Percentiles rank a stretch among this genome's conserved stretches.
Evolutionary conservation across 257 asterid genomes (phyloP).

Genomic region (Haberlea rhodopensis): DNA sequence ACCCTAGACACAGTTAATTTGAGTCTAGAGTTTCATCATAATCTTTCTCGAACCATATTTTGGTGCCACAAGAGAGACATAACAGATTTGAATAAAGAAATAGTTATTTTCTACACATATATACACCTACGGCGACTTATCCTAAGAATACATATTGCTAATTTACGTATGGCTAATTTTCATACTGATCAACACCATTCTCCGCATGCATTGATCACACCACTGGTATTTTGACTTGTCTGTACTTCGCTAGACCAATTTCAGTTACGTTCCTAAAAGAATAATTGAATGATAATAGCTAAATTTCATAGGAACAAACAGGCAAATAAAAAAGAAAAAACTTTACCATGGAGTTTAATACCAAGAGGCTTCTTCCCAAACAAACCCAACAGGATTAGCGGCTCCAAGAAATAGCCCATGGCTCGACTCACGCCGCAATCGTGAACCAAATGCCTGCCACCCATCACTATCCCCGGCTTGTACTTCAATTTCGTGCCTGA

Average conservation of each 20-base stretch:
- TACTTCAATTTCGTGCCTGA: slow-evolving; percentile 79
- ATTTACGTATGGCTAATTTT: background rate
- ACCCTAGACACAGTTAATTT: background rate
- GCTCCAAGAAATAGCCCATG: slow-evolving; percentile 80
- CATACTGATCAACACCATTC: too few species aligned
- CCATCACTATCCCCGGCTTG: slow-evolving; percentile 84
- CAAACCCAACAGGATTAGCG: slow-evolving; percentile 70
- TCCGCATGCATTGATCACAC: too few species aligned
- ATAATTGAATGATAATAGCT: background rate
- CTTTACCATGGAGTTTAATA: slow-evolving; percentile 77
- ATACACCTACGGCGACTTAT: background rate
- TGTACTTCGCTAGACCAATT: background rate
- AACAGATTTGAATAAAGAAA: background rate
- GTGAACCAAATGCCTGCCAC: slow-evolving; percentile 72
- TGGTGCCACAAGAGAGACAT: background rate
- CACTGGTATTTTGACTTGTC: background rate
- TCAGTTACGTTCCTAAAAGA: background rate
- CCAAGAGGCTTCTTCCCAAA: slow-evolving; percentile 77
- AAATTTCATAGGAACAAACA: background rate
- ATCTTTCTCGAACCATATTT: background rate
- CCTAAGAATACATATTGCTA: background rate
- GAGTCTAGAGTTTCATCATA: background rate
- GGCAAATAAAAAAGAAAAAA: background rate
- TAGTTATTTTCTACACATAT: background rate
- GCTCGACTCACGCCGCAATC: slow-evolving; percentile 73